Base-by-base conservation (phyloP, 495 filamentous ascomycete genomes). In the Corynascus novoguineensis region DNA sequence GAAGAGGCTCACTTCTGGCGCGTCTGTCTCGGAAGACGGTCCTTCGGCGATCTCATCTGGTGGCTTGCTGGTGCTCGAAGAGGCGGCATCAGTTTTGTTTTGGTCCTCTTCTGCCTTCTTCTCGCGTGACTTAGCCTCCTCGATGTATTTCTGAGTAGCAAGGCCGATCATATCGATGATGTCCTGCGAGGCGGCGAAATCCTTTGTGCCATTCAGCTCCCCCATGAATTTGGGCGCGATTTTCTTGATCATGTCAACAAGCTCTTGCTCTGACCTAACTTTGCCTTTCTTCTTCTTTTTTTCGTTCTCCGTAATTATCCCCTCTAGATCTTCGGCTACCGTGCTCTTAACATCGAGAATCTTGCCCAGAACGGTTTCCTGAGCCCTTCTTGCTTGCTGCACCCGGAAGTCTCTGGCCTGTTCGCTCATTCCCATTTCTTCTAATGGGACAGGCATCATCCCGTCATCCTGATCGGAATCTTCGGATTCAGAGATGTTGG, bases 381-480 rank as follows among this genome's bases (percentile, higher is more conserved):
- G 82, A 11, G 66, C 71, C 51, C 75, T 75, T 41, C 69, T 73
- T 59, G 81, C 78, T 58, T 80, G 75, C 38, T 73, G 68, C 0
- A 74, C 77, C 19, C 70, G 71, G 50, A 73, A 68, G 11, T 60
- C 65, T 44, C 65, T 74, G 24, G 72, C 70, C 5, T 72, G 68
- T 3, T 62, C 68, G 52, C 65, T 74, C 41, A 59, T 61, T 27
- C 72, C 71, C 17, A 69, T 61, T 44, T 51, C 60, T 27, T 57
- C 59, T 17, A 21, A 12, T 5, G 60, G 56, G 6, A 61, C 22
- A 4, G 71, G 62, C 58, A 73, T 64, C 31, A 72, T 68, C 22
- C 76, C 75, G 44, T 75, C 77, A 24, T 82, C 79, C 15, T 70
- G 65, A 35, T 82, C 79, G 6, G 78, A 79, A 46, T 83, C 81